Evolutionary conservation across 2,329 filamentous ascomycete species (phyloP).

Genomic region (Cladorrhinum sp.): DNA sequence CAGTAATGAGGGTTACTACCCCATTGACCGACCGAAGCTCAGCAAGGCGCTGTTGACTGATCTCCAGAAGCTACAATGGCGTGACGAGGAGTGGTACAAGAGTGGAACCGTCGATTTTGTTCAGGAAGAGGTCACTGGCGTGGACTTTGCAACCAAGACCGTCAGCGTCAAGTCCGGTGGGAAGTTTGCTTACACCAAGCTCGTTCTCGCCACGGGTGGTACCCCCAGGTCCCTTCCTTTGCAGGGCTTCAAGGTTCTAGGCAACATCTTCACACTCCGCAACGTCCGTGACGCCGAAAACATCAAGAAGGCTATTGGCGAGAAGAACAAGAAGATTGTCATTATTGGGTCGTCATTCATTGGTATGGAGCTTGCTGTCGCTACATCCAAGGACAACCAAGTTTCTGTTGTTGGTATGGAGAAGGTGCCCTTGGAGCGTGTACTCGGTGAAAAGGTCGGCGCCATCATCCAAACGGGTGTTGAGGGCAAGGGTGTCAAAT

Average conservation of each 20-base stretch:
- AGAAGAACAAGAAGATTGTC: constrained; percentile 86
- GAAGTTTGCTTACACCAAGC: constrained; percentile 75
- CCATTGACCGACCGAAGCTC: constrained; percentile 91
- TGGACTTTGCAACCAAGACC: constrained; percentile 73
- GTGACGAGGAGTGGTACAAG: constrained; percentile 75
- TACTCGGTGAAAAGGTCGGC: constrained; percentile 81
- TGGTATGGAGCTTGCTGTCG: constrained; percentile 94
- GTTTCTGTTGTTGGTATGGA: constrained; percentile 91
- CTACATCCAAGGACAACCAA: constrained; percentile 72
- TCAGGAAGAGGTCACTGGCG: constrained; percentile 62
- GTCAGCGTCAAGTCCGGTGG: constrained; percentile 73
- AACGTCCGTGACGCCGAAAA: constrained; percentile 71
- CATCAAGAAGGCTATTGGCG: constrained; percentile 76
- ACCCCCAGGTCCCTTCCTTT: constrained; percentile 72
- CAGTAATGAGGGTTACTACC: constrained; percentile 77
- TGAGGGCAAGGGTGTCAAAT: constrained; percentile 85
- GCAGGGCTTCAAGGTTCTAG: constrained; percentile 78
- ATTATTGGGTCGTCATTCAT: constrained; percentile 94
- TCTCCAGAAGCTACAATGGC: constrained; percentile 70
- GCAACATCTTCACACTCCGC: constrained; percentile 83
- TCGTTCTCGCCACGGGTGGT: constrained; percentile 87
- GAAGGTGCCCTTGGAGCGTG: constrained; percentile 74
- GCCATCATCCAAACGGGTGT: constrained; percentile 73
- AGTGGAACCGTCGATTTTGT: constrained; percentile 56
- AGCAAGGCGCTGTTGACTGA: constrained; percentile 91